These are phyloP conservation scores for Ogataea trehalophila DNA, from an alignment of 805 yeast genomes.

Conservation along the genomic window DNA sequence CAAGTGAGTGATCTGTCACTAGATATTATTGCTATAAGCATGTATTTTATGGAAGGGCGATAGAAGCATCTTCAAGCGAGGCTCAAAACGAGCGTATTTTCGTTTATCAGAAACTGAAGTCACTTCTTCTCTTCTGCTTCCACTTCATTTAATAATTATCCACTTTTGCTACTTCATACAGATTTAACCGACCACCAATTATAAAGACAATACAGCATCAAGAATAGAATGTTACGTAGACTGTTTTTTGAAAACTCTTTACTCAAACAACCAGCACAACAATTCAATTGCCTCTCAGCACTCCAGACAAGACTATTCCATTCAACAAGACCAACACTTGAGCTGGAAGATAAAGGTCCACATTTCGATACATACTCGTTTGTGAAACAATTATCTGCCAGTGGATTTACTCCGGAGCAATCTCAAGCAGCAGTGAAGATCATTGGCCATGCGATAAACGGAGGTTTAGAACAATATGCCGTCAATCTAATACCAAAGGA, in stretches of 20 bases:
- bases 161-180: too few species aligned
- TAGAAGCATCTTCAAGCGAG: too few species aligned
- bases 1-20: too few species aligned
- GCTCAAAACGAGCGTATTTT: too few species aligned
- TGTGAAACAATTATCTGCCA: conserved; percentile 55
- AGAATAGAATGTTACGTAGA: neutral
- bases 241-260: too few species aligned
- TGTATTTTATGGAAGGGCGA: too few species aligned
- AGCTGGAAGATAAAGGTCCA: conserved; percentile 14
- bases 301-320: neutral
- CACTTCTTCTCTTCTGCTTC: too few species aligned
- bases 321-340: neutral
- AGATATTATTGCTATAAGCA: too few species aligned
- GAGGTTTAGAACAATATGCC: conserved; percentile 72
- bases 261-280: too few species aligned
- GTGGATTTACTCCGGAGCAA: conserved; percentile 70
- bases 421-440: conserved; percentile 74
- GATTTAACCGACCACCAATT: too few species aligned
- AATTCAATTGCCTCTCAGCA: neutral
- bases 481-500: conserved; percentile 82
- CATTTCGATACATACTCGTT: conserved; percentile 74
- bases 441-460: conserved; percentile 69
- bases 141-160: too few species aligned
- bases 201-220: neutral
- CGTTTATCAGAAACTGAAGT: too few species aligned